Conservation (phyloP, 805 yeast species). For the Metschnikowia cubensis region DNA sequence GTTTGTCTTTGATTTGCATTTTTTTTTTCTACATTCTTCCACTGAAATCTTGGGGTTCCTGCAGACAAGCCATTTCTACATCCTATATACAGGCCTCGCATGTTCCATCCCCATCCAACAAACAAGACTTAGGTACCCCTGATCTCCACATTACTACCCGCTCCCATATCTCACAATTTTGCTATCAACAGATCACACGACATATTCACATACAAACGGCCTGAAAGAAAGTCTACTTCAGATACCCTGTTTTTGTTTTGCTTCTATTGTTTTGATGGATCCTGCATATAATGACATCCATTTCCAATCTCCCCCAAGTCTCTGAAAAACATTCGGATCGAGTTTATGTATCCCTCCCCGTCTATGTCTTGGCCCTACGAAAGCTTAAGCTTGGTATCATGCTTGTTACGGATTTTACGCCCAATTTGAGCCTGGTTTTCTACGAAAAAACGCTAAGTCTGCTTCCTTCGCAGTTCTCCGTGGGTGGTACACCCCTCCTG, state of each 20-base stretch:
- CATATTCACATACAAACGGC: too few species aligned
- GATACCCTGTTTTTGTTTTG: background rate
- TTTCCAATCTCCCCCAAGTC: background rate
- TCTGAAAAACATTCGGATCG: background rate
- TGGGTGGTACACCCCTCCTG: slow-evolving; percentile 5
- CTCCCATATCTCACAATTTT: too few species aligned
- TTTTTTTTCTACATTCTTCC: too few species aligned
- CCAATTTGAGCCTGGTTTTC: slow-evolving; percentile 8
- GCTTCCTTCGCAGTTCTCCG: slow-evolving; percentile 6
- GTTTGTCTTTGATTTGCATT: too few species aligned
- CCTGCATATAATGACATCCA: background rate
- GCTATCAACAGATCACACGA: too few species aligned
- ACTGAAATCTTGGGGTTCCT: too few species aligned
- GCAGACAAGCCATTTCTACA: too few species aligned
- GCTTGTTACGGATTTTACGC: slow-evolving; percentile 18
- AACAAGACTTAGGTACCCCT: too few species aligned
- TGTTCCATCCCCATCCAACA: too few species aligned
- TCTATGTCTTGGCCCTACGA: slow-evolving; percentile 12
- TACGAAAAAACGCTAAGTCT: background rate
- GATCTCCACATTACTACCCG: too few species aligned
- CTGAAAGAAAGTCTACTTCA: background rate
- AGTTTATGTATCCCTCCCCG: slow-evolving; percentile 10
- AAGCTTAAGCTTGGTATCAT: slow-evolving; percentile 8
- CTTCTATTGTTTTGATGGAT: too few species aligned
- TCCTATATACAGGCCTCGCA: too few species aligned